These are phyloP conservation scores for Colletotrichum chrysophilum DNA, from an alignment of 2,329 filamentous ascomycete species.

Conservation along the genomic window DNA sequence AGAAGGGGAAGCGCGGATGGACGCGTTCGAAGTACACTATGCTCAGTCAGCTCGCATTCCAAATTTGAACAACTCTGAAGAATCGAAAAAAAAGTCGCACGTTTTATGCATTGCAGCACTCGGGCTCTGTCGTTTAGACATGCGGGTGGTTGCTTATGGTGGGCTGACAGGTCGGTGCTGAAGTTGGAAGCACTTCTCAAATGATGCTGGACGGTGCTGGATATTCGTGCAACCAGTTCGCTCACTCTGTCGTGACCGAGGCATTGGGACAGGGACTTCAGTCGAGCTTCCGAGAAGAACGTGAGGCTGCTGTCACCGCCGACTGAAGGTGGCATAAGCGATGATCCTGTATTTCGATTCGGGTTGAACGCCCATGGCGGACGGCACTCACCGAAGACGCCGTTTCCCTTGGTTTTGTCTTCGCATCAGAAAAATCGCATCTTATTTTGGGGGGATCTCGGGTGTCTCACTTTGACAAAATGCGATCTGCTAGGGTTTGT, in stretches of 20 bases:
- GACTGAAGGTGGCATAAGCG: background rate
- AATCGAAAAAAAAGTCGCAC: background rate
- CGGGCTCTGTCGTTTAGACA: conserved; percentile 1
- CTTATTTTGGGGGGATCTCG: background rate
- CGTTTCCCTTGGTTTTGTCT: conserved; percentile 27
- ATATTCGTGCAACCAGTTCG: conserved; percentile 30
- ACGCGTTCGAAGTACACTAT: conserved; percentile 40
- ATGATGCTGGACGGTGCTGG: conserved; percentile 21
- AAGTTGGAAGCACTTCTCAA: background rate
- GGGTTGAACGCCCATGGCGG: background rate
- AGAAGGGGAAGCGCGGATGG: conserved; percentile 41
- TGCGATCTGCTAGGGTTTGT: conserved; percentile 7
- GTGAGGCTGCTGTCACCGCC: conserved; percentile 26
- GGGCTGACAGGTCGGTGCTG: background rate
- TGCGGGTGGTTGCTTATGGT: background rate
- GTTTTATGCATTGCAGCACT: conserved; percentile 9
- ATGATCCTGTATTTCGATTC: background rate
- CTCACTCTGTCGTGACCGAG: conserved; percentile 32
- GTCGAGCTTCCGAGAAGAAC: conserved; percentile 34
- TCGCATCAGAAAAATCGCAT: background rate
- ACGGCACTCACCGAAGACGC: conserved; percentile 27
- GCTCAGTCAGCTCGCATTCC: background rate
- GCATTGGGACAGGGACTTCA: conserved; percentile 31
- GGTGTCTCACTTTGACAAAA: conserved; percentile 27
- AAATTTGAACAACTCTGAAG: background rate